phyloP scores from a whole-genome alignment of 2,329 filamentous ascomycete genomes.

The Teratosphaeria zuluensis region DNA sequence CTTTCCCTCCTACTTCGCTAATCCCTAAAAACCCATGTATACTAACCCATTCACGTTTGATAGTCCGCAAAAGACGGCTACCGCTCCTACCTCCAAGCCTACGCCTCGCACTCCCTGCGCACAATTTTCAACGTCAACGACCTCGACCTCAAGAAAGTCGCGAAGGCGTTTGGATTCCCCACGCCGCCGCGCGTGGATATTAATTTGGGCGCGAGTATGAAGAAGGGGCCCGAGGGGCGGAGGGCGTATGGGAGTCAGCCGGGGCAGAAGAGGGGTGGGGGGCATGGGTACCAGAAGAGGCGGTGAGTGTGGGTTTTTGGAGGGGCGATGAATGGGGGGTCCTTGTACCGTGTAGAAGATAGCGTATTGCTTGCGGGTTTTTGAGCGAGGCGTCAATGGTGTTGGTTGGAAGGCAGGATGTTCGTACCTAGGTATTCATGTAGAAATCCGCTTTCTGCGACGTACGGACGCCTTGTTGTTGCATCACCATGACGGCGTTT shows the following conservation, averaged over 20 bases:
- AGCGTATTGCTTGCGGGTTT: background rate
- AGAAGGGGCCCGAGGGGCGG: slow-evolving; percentile 61
- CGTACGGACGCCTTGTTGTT: no score
- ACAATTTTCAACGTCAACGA: slow-evolving; percentile 80
- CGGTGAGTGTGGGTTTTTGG: background rate
- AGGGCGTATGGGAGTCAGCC: slow-evolving; percentile 72
- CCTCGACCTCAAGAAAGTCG: slow-evolving; percentile 72
- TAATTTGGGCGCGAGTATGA: slow-evolving; percentile 65
- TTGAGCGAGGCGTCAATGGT: background rate
- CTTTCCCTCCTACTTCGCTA: slow-evolving; percentile 1
- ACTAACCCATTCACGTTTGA: background rate
- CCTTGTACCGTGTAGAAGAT: no score
- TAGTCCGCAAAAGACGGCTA: slow-evolving; percentile 63
- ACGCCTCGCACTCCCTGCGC: slow-evolving; percentile 74
- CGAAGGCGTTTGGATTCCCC: slow-evolving; percentile 73
- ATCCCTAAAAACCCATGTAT: background rate
- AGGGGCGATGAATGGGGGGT: no score
- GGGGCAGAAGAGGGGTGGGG: slow-evolving; percentile 35
- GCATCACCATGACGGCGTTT: no score
- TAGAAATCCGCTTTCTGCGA: no score
- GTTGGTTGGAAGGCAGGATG: no score
- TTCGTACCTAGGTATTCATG: no score
- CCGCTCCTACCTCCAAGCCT: slow-evolving; percentile 86
- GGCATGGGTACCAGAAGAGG: background rate
- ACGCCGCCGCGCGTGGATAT: slow-evolving; percentile 72